Evolutionary conservation across 495 filamentous ascomycete species (phyloP), one percentile per base, ranked within the genome.

Genomic region (Aspergillus taichungensis): DNA sequence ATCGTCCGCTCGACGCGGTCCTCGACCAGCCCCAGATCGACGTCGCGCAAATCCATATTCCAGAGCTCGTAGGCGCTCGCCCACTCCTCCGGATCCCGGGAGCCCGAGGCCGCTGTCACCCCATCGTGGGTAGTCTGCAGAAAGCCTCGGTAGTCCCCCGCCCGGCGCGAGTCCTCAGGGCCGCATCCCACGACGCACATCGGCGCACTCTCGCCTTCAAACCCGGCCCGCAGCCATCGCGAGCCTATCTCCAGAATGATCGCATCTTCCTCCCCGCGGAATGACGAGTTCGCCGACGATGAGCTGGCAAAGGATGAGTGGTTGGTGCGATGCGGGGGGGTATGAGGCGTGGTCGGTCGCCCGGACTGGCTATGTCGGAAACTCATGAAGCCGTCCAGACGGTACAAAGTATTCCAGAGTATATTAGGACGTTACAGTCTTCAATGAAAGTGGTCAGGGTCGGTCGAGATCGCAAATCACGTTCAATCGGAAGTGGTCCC

Each of bases 1-100:
- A 96, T 63, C 14, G 80, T 80, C 40, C 88, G 73, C 62, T 96
- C 92, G 28, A 97, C 74, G 63, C 88, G 91, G 62, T 97, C 91
- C 43, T 83, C 82, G 5, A 96, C 78, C 40, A 95, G 65, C 2
- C 82, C 85, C 14, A 94, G 53, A 58, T 96, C 84, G 3, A 85
- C 51, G 3, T 72, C 73, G 34, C 85, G 73, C 39, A 92, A 43
- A 56, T 96, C 87, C 48, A 78, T 72, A 30, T 73, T 73, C 85
- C 90, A 98, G 24, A 97, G 64, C 68, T 97, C 92, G 58, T 87
- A 67, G 14, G 80, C 74, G 12, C 72, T 65, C 10, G 77, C 77
- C 89, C 88, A 94, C 8, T 69, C 64, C 7, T 70, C 68, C 44
- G 79, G 76, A 11, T 70, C 73, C 5, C 74, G 56, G n/a, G 55